These are phyloP conservation scores for Ophiostoma populinum DNA, from an alignment of 2,329 filamentous ascomycete genomes.

Conservation along the genomic window DNA sequence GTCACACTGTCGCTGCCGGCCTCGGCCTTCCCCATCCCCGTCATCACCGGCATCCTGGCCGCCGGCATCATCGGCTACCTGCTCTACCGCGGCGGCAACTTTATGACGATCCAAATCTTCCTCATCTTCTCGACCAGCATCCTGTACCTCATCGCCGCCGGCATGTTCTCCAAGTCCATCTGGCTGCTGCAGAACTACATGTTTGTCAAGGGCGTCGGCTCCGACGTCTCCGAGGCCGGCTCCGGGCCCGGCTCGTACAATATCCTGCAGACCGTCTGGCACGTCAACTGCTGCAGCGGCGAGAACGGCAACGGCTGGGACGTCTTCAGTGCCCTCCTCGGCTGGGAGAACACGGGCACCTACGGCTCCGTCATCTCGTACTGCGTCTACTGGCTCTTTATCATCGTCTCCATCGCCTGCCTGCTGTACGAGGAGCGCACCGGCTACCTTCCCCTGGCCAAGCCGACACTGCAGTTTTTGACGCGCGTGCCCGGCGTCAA, in stretches of 20 bases:
- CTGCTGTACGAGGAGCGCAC: constrained; percentile 51
- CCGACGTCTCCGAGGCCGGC: constrained; percentile 30
- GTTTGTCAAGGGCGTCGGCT: constrained; percentile 31
- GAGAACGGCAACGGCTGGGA: constrained; percentile 64
- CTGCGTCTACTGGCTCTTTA: constrained; percentile 68
- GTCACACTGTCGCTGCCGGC: constrained; percentile 64
- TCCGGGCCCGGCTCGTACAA: constrained; percentile 60
- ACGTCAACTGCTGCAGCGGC: constrained; percentile 72
- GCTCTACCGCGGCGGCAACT: constrained; percentile 36
- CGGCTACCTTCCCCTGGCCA: constrained; percentile 27
- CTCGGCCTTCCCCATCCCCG: constrained; percentile 59
- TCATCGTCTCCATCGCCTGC: constrained; percentile 26
- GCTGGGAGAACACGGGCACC: constrained; percentile 79
- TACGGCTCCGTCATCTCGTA: constrained; percentile 78
- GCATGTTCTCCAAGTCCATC: constrained; percentile 57
- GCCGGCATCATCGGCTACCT: constrained; percentile 52
- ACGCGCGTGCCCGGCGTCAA: constrained; percentile 8
- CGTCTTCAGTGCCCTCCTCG: constrained; percentile 70
- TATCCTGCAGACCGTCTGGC: constrained; percentile 61
- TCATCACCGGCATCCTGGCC: constrained; percentile 51
- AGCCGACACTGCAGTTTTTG: constrained; percentile 5
- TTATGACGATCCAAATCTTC: constrained; percentile 27
- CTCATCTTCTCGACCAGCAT: constrained; percentile 62
- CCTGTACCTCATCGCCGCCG: constrained; percentile 65
- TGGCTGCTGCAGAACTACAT: constrained; percentile 52